These are phyloP conservation scores for Aphanomyces invadans DNA, from an alignment of 352 stramenopile species.

Conservation along the genomic window DNA sequence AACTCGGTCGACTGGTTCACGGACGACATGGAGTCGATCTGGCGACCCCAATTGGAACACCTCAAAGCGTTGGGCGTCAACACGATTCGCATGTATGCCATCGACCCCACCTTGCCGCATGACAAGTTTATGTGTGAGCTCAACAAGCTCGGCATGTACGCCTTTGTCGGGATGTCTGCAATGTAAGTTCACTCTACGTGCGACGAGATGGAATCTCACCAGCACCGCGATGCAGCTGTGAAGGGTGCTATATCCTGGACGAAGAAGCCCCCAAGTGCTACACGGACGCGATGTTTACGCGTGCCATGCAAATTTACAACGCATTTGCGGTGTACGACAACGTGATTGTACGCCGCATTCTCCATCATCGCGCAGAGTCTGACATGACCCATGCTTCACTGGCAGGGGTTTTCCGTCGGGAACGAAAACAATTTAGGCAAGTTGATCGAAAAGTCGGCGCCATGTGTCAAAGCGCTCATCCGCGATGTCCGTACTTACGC, in stretches of 20 bases:
- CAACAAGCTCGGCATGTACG: conserved; percentile 60
- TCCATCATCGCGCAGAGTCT: background rate
- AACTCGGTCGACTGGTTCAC: conserved; percentile 56
- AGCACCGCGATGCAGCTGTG: no score
- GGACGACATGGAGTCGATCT: conserved; percentile 50
- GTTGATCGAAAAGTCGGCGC: conserved; percentile 34
- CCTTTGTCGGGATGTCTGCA: conserved; percentile 52
- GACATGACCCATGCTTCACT: no score
- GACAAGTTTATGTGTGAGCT: conserved; percentile 73
- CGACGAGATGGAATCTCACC: no score
- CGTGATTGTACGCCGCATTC: conserved; percentile 32
- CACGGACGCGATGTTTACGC: conserved; percentile 40
- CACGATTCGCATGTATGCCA: conserved; percentile 56
- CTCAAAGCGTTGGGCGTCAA: conserved; percentile 62
- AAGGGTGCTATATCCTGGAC: conserved; percentile 45
- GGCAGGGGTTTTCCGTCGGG: conserved; percentile 50
- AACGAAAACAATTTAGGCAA: conserved; percentile 64
- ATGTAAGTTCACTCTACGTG: no score
- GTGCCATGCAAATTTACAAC: conserved; percentile 60
- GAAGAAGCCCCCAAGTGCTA: conserved; percentile 41
- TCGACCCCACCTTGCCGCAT: conserved; percentile 51
- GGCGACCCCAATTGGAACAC: conserved; percentile 39
- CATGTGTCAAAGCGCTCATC: conserved; percentile 63
- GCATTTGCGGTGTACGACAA: conserved; percentile 70
- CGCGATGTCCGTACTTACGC: conserved; percentile 51